Conservation (phyloP, 352 stramenopile genomes). For the Phytophthora boehmeriae region DNA sequence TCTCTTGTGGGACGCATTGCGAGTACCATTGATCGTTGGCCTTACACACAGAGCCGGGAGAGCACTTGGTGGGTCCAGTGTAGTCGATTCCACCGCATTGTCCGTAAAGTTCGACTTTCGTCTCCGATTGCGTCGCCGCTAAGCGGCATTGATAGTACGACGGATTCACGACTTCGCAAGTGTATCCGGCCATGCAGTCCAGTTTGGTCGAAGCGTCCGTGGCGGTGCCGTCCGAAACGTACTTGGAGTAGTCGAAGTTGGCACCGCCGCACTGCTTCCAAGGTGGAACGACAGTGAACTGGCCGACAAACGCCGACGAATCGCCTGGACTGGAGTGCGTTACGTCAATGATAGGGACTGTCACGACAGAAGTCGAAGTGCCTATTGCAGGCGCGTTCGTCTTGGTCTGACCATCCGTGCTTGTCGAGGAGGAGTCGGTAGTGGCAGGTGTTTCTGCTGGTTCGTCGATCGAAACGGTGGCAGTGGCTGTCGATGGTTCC, state of each 20-base stretch:
- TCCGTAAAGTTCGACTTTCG: constrained; percentile 30
- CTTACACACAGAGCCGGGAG: constrained; percentile 30
- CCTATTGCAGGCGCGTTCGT: no score
- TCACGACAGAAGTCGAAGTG: no score
- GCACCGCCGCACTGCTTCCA: constrained; percentile 23
- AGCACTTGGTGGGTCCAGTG: constrained; percentile 22
- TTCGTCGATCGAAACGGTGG: no score
- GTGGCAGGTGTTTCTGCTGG: no score
- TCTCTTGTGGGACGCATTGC: constrained; percentile 41
- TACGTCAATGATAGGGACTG: background rate
- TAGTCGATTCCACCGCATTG: constrained; percentile 28
- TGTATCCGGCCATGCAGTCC: constrained; percentile 26
- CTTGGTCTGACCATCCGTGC: no score
- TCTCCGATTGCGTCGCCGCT: constrained; percentile 7
- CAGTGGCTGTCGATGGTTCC: no score
- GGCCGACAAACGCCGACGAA: background rate
- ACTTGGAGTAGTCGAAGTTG: constrained; percentile 38
- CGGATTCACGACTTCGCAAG: constrained; percentile 38
- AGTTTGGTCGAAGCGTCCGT: constrained; percentile 25
- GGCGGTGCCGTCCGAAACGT: constrained; percentile 12
- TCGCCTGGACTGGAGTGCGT: background rate
- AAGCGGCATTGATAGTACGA: constrained; percentile 45
- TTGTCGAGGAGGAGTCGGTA: no score
- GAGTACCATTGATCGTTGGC: constrained; percentile 50
- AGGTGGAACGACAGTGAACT: background rate